These are phyloP conservation scores for Barbarea vulgaris DNA, from an alignment of 345 rosid genomes.

Conservation along the genomic window DNA sequence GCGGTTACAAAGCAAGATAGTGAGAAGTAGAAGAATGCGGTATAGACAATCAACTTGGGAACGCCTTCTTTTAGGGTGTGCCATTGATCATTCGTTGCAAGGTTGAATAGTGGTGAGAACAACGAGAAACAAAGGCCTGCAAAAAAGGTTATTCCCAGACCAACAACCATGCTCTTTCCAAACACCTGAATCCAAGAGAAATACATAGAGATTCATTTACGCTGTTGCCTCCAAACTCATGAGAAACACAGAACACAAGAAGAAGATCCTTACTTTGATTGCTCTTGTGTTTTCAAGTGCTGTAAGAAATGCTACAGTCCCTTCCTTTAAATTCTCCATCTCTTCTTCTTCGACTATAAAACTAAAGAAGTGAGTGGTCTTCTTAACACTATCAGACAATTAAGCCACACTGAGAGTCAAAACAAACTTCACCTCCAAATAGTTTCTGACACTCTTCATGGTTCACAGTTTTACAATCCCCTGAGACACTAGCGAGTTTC, in stretches of 20 bases:
- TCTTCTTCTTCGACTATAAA: conserved; percentile 32
- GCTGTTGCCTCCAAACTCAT: neutral
- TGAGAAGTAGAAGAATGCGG: conserved; percentile 81
- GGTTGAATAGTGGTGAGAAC: conserved; percentile 83
- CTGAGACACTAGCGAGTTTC: conserved; percentile 44
- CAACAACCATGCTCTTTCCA: conserved; percentile 61
- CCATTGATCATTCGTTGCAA: conserved; percentile 90
- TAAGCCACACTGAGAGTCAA: neutral
- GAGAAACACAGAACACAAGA: conserved; percentile 1
- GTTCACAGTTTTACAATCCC: conserved; percentile 14
- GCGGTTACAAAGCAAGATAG: conserved; percentile 62
- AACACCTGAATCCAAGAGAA: conserved; percentile 57
- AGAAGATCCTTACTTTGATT: conserved; percentile 54
- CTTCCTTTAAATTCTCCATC: conserved; percentile 46
- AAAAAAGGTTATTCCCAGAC: conserved; percentile 63
- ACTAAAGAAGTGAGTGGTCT: conserved; percentile 31
- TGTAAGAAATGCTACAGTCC: conserved; percentile 56
- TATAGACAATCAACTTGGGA: conserved; percentile 65
- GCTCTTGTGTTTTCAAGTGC: conserved; percentile 69
- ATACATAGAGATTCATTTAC: neutral
- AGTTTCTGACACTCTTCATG: conserved; percentile 23
- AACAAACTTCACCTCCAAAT: conserved; percentile 25
- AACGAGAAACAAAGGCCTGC: conserved; percentile 76
- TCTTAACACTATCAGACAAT: conserved; percentile 14
- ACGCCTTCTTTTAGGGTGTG: conserved; percentile 65